A percentile compares a stretch with the other conserved stretches of the same genome.
phyloP scores from a whole-genome alignment of 306 rosid genomes.

The Acacia melanoxylon region DNA sequence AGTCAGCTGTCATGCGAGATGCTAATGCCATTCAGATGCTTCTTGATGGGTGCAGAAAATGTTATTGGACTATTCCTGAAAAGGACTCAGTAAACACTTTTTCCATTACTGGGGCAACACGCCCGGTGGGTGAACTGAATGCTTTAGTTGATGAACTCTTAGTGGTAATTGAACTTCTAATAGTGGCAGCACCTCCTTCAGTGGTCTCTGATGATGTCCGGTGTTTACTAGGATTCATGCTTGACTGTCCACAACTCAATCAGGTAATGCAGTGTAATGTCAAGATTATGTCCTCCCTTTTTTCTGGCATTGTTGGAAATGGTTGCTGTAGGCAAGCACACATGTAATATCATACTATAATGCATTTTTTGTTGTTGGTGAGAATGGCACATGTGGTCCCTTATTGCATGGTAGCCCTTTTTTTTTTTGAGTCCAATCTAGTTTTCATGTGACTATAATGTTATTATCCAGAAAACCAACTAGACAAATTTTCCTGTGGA shows the following conservation, averaged over 20 bases:
- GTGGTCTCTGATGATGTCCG: conserved; percentile 76
- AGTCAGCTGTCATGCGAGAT: conserved; percentile 85
- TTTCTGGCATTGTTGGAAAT: neutral
- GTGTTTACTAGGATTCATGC: conserved; percentile 84
- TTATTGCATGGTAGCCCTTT: neutral
- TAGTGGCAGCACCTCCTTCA: conserved; percentile 79
- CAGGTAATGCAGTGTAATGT: conserved; percentile 58
- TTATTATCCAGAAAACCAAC: neutral
- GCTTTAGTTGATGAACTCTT: conserved; percentile 97
- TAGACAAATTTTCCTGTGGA: neutral
- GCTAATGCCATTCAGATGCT: conserved; percentile 99
- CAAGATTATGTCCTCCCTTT: conserved; percentile 26
- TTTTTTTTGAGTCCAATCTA: neutral
- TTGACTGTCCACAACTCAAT: conserved; percentile 91
- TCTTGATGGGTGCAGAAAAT: conserved; percentile 93
- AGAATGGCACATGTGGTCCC: conserved; percentile 7
- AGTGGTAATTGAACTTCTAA: conserved; percentile 86
- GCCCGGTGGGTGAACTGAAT: conserved; percentile 91
- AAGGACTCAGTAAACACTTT: conserved; percentile 82
- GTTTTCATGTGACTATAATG: conserved; percentile 4
- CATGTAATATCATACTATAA: neutral
- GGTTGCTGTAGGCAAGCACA: conserved; percentile 12
- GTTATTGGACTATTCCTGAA: conserved; percentile 90
- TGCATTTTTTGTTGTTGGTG: neutral
- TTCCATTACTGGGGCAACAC: conserved; percentile 61